phyloP scores from a whole-genome alignment of 345 rosid species.

The Melaleuca alternifolia region DNA sequence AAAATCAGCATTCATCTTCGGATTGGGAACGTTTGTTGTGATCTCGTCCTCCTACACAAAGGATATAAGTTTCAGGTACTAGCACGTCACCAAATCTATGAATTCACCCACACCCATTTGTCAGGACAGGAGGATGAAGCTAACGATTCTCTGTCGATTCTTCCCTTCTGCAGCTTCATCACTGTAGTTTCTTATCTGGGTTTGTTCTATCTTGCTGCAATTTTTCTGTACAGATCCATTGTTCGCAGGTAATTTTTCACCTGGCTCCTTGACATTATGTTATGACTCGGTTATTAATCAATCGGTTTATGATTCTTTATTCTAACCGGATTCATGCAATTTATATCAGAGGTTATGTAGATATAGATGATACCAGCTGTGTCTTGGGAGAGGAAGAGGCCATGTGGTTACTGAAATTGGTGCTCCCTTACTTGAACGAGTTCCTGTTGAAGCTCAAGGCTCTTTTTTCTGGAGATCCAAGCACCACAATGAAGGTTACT shows the following conservation, averaged over 20 bases:
- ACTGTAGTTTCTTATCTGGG: constrained; percentile 76
- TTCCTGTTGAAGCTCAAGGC: constrained; percentile 51
- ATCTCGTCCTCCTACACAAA: constrained; percentile 70
- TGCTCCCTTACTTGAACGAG: constrained; percentile 85
- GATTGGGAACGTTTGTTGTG: constrained; percentile 66
- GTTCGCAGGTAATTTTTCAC: constrained; percentile 45
- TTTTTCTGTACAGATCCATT: constrained; percentile 56
- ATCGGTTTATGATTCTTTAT: background rate
- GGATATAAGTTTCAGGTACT: constrained; percentile 63
- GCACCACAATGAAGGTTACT: constrained; percentile 82
- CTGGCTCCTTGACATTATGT: background rate
- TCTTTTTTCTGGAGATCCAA: constrained; percentile 86
- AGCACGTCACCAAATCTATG: background rate
- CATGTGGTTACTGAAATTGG: constrained; percentile 46
- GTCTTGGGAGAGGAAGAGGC: constrained; percentile 84
- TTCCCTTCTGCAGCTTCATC: constrained; percentile 48
- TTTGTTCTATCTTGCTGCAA: constrained; percentile 61
- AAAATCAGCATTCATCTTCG: constrained; percentile 68
- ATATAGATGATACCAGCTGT: constrained; percentile 17
- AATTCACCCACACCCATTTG: background rate
- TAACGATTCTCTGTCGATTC: background rate
- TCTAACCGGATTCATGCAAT: background rate
- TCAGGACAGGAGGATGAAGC: background rate
- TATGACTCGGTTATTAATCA: background rate
- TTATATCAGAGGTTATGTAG: constrained; percentile 34